A percentile compares a stretch with the other conserved stretches of the same genome.
phyloP scores from a whole-genome alignment of 345 rosid genomes.

The Brassica incana region DNA sequence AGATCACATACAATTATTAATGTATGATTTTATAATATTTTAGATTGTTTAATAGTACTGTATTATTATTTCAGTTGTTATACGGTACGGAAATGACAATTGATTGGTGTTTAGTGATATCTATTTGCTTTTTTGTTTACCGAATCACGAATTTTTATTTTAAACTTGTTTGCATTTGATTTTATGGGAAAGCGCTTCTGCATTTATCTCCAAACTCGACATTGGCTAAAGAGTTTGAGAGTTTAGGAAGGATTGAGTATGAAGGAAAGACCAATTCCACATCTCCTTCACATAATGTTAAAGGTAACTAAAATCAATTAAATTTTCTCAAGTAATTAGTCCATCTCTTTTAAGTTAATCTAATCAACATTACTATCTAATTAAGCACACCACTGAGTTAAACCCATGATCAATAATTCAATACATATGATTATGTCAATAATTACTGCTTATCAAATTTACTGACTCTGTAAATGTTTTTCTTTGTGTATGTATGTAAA shows the following conservation, averaged over 20 bases:
- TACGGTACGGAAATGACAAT: background rate
- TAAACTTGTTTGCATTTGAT: background rate
- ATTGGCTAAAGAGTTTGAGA: slow-evolving; percentile 62
- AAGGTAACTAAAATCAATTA: background rate
- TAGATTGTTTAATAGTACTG: background rate
- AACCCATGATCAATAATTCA: background rate
- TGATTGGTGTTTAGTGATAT: background rate
- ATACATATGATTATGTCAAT: background rate
- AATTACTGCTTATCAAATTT: background rate
- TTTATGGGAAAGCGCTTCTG: slow-evolving; percentile 50
- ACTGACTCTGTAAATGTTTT: background rate
- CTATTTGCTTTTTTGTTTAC: background rate
- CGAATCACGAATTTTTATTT: background rate
- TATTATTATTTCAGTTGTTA: background rate
- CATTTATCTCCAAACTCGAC: slow-evolving; percentile 65
- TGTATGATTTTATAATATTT: background rate
- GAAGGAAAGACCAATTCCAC: slow-evolving; percentile 20
- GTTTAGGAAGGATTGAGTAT: slow-evolving; percentile 45
- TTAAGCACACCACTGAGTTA: slow-evolving; percentile 1
- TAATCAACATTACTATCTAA: background rate
- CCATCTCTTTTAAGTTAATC: background rate
- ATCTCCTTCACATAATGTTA: slow-evolving; percentile 30
- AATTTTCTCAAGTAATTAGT: background rate
- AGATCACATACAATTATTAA: background rate
- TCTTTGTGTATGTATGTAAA: background rate